phyloP scores from a whole-genome alignment of 257 asterid species.

The Solanum sejunctum region DNA sequence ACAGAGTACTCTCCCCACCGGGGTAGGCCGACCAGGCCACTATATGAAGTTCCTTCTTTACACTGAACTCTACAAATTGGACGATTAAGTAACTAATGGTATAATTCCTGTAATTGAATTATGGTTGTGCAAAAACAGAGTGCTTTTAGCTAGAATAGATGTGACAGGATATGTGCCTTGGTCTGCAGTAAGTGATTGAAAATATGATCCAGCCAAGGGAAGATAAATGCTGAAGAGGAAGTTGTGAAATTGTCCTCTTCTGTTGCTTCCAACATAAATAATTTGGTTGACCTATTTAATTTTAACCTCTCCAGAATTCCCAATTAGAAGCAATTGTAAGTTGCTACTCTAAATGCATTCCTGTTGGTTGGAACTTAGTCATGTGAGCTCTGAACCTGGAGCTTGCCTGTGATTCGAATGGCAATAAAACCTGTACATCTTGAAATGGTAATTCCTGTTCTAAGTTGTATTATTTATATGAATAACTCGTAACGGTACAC shows the following conservation, averaged over 20 bases:
- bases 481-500: no score
- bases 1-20: background rate
- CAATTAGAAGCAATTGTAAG: background rate
- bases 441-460: background rate
- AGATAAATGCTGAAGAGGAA: background rate
- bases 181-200: background rate
- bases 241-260: background rate
- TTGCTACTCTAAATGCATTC: background rate
- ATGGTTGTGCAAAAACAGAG: background rate
- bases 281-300: background rate
- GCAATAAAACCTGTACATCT: background rate
- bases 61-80: background rate
- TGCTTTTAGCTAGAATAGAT: background rate
- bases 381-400: background rate
- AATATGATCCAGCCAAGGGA: background rate
- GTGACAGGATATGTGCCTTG: background rate
- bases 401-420: background rate
- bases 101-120: background rate
- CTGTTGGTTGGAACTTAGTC: background rate
- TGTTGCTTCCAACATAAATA: background rate
- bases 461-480: background rate
- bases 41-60: background rate
- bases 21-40: background rate
- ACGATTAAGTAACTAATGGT: background rate
- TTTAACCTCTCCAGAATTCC: background rate